These are phyloP conservation scores for Calocera viscosa DNA, from an alignment of 768 basidiomycete genomes.

Conservation along the genomic window DNA sequence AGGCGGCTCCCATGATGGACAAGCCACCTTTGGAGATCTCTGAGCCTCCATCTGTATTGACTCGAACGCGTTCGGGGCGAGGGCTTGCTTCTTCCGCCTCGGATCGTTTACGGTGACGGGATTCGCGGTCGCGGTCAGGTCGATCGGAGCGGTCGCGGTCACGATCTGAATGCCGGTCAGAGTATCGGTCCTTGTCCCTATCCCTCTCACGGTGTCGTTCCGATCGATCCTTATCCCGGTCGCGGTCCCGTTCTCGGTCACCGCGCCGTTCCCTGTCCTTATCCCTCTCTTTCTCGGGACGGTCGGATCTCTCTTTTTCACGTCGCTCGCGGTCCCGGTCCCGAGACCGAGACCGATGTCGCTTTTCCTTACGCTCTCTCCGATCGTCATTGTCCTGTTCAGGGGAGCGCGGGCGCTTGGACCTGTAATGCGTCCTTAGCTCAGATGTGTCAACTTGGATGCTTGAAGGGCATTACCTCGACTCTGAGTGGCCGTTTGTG, in stretches of 20 bases:
- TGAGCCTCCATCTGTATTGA: constrained; percentile 8
- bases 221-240: constrained; percentile 27
- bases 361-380: constrained; percentile 22
- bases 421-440: neutral
- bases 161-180: constrained; percentile 36
- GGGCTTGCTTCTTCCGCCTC: constrained; percentile 44
- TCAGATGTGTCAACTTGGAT: neutral
- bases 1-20: neutral
- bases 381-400: constrained; percentile 32
- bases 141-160: constrained; percentile 27
- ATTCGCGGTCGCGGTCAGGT: constrained; percentile 33
- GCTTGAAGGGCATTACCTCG: neutral
- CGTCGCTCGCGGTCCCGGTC: constrained; percentile 20
- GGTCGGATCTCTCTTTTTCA: constrained; percentile 31
- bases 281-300: constrained; percentile 31
- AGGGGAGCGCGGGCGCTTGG: constrained; percentile 6
- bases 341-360: constrained; percentile 1
- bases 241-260: constrained; percentile 30
- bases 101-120: constrained; percentile 52
- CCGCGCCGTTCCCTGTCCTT: constrained; percentile 38
- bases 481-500: neutral
- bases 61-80: constrained; percentile 2
- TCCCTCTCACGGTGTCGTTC: constrained; percentile 20
- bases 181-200: constrained; percentile 23
- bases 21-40: constrained; percentile 6